Conservation (phyloP, 495 filamentous ascomycete genomes). For the Lasiosphaeris hirsuta region DNA sequence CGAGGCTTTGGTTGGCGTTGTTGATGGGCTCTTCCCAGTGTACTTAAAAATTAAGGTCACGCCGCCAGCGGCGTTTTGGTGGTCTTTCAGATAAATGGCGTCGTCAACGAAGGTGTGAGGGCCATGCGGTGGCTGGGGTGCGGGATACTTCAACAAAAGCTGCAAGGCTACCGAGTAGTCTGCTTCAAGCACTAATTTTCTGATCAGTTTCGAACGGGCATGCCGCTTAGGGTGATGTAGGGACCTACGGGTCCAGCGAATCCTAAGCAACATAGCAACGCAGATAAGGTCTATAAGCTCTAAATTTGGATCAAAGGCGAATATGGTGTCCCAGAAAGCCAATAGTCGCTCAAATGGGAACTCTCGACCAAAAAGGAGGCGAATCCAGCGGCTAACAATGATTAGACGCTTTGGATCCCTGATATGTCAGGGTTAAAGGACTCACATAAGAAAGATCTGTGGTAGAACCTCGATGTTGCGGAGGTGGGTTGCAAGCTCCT, state of each 20-base stretch:
- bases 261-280: conserved; percentile 87
- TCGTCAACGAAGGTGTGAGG: conserved; percentile 81
- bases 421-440: conserved; percentile 3
- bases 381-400: conserved; percentile 78
- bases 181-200: conserved; percentile 66
- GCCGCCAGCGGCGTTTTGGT: conserved; percentile 70
- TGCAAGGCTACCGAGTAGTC: conserved; percentile 84
- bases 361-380: conserved; percentile 89
- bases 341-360: conserved; percentile 85
- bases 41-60: conserved; percentile 77
- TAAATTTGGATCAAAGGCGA: conserved; percentile 81
- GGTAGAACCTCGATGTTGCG: conserved; percentile 86
- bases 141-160: conserved; percentile 77
- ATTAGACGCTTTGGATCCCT: conserved; percentile 7
- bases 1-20: conserved; percentile 41
- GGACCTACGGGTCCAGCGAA: conserved; percentile 81
- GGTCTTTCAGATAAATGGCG: conserved; percentile 77
- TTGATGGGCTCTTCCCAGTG: conserved; percentile 61
- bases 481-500: conserved; percentile 77
- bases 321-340: conserved; percentile 83
- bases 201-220: conserved; percentile 13
- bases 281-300: conserved; percentile 85
- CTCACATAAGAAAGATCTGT: conserved; percentile 92
- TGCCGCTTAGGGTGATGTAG: not conserved
- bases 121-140: conserved; percentile 56